phyloP scores from a whole-genome alignment of 225 moss, liverwort and hornwort genomes.

The Physcomitrium patens region DNA sequence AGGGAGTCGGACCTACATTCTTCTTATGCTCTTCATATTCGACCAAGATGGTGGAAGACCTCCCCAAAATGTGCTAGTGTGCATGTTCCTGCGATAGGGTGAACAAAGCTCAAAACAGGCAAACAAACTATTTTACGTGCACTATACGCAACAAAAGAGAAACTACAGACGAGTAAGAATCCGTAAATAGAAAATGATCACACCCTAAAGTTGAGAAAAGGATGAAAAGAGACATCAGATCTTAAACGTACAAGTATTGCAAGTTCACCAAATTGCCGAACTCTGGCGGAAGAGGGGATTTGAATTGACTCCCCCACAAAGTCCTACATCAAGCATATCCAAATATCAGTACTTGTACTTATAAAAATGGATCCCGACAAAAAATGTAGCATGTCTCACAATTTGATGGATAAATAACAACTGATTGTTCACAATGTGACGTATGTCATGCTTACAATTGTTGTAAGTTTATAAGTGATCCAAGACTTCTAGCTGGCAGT shows the following conservation, averaged over 20 bases:
- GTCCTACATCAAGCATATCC: constrained; percentile 43
- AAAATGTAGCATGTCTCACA: too few species aligned
- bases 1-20: constrained; percentile 27
- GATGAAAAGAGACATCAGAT: neutral
- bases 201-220: neutral
- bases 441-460: constrained; percentile 39
- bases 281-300: constrained; percentile 48
- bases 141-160: neutral
- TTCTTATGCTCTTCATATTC: constrained; percentile 45
- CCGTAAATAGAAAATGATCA: neutral
- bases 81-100: constrained; percentile 55
- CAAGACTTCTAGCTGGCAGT: constrained; percentile 58
- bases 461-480: constrained; percentile 43
- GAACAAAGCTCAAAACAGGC: neutral
- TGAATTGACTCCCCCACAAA: constrained; percentile 52
- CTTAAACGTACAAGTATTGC: constrained; percentile 47
- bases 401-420: neutral
- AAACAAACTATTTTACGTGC: neutral
- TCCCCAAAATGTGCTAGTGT: constrained; percentile 57
- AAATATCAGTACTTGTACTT: neutral
- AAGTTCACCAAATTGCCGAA: constrained; percentile 58
- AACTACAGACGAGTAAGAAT: neutral
- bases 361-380: neutral
- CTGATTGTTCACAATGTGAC: neutral
- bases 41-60: constrained; percentile 61